Evolutionary conservation across 345 rosid genomes (phyloP).

Genomic region (Melaleuca quinquenervia): DNA sequence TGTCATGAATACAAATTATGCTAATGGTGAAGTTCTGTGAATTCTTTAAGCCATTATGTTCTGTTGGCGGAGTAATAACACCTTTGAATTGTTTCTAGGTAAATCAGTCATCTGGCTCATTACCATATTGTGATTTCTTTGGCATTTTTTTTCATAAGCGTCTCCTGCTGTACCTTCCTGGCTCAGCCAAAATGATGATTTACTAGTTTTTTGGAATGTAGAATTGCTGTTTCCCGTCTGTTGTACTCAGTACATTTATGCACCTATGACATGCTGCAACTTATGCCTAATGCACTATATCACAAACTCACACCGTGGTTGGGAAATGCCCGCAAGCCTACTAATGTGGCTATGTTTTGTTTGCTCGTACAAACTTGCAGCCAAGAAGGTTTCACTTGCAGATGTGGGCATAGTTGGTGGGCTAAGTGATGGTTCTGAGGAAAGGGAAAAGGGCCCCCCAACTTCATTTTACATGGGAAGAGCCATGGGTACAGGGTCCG

Average conservation of each 20-base stretch:
- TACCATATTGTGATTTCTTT: neutral
- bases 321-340: neutral
- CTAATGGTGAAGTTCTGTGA: neutral
- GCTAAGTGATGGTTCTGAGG: conserved; percentile 42
- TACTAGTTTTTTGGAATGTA: neutral
- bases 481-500: conserved; percentile 83
- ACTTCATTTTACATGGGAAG: conserved; percentile 70
- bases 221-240: neutral
- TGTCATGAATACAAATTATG: neutral
- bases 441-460: conserved; percentile 51
- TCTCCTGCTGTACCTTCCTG: neutral
- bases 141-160: neutral
- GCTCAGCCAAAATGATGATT: neutral
- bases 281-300: neutral
- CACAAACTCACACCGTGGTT: neutral
- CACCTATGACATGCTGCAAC: neutral
- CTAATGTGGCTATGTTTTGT: neutral
- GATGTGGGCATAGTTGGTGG: conserved; percentile 80
- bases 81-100: neutral
- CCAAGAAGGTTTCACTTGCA: conserved; percentile 84
- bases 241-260: neutral
- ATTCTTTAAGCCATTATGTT: neutral
- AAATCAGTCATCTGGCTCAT: neutral
- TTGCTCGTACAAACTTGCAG: conserved; percentile 32
- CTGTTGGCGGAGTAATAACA: neutral